Evolutionary conservation across 169 alveolate species (phyloP).

Genomic region (Plasmodium coatneyi): DNA sequence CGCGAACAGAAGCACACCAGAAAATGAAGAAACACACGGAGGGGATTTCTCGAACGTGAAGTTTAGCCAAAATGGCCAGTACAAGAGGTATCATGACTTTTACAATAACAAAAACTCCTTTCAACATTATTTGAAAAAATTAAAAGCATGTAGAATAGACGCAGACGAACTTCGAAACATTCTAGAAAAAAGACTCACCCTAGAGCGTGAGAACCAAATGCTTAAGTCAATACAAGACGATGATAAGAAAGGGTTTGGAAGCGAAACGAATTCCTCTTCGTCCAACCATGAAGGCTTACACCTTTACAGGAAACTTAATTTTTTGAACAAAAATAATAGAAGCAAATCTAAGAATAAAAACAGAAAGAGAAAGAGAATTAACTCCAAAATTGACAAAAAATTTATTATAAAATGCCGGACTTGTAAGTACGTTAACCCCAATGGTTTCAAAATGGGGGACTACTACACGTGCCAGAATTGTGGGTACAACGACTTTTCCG

Average conservation of each 20-base stretch:
- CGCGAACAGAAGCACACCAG: neutral
- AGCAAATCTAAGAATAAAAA: slow-evolving; percentile 49
- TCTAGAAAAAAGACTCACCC: slow-evolving; percentile 27
- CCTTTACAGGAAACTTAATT: slow-evolving; percentile 45
- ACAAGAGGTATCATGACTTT: slow-evolving; percentile 44
- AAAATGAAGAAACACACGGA: slow-evolving; percentile 6
- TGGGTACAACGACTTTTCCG: slow-evolving; percentile 66
- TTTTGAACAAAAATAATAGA: slow-evolving; percentile 31
- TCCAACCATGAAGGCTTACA: slow-evolving; percentile 47
- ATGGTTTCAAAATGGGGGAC: slow-evolving; percentile 62
- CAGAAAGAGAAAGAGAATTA: slow-evolving; percentile 49
- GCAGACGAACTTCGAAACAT: slow-evolving; percentile 35
- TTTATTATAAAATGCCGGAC: slow-evolving; percentile 61
- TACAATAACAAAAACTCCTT: slow-evolving; percentile 50
- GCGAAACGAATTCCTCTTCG: slow-evolving; percentile 59
- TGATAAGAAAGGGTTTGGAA: slow-evolving; percentile 52
- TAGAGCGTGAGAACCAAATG: slow-evolving; percentile 29
- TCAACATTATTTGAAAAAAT: slow-evolving; percentile 55
- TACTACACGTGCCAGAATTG: slow-evolving; percentile 65
- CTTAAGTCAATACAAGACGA: slow-evolving; percentile 46
- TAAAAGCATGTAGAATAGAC: slow-evolving; percentile 60
- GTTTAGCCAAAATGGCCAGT: slow-evolving; percentile 27
- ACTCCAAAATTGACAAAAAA: slow-evolving; percentile 46
- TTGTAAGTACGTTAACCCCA: slow-evolving; percentile 48
- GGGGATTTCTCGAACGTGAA: slow-evolving; percentile 18